A percentile compares a stretch with the other conserved stretches of the same genome.
Conservation (phyloP, 2,329 filamentous ascomycete genomes). For the Aspergillus phoenicis region DNA sequence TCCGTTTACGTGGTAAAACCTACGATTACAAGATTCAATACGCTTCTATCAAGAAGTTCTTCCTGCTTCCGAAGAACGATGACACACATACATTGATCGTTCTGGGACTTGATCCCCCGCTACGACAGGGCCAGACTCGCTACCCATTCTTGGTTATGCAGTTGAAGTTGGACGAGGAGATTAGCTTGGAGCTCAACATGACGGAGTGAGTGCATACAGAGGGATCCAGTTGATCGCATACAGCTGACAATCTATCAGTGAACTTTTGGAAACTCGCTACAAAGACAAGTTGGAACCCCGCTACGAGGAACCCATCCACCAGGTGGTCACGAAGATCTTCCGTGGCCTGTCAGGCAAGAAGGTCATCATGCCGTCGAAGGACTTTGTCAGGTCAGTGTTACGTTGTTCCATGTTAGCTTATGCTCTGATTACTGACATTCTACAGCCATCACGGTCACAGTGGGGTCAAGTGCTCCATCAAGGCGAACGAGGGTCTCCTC, state of each 20-base stretch:
- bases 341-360: slow-evolving; percentile 92
- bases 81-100: slow-evolving; percentile 94
- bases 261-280: slow-evolving; percentile 81
- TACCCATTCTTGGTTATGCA: slow-evolving; percentile 99
- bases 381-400: slow-evolving; percentile 72
- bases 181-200: slow-evolving; percentile 94
- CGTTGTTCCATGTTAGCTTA: background rate
- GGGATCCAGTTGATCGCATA: background rate
- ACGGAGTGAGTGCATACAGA: slow-evolving; percentile 62
- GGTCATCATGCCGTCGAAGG: slow-evolving; percentile 88
- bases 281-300: slow-evolving; percentile 84
- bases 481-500: slow-evolving; percentile 95
- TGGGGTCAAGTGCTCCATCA: slow-evolving; percentile 99
- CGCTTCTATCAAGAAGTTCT: slow-evolving; percentile 97
- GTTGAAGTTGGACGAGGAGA: slow-evolving; percentile 96
- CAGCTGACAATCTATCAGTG: slow-evolving; percentile 42
- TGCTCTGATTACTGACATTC: slow-evolving; percentile 7
- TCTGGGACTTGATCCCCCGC: slow-evolving; percentile 88
- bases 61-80: slow-evolving; percentile 97
- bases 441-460: slow-evolving; percentile 80
- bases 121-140: slow-evolving; percentile 94
- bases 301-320: slow-evolving; percentile 91
- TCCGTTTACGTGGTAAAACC: slow-evolving; percentile 95
- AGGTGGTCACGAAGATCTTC: slow-evolving; percentile 95
- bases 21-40: slow-evolving; percentile 99